Conservation (phyloP, 202 grass and related monocot genomes). For the Cymbopogon flexuosus region DNA sequence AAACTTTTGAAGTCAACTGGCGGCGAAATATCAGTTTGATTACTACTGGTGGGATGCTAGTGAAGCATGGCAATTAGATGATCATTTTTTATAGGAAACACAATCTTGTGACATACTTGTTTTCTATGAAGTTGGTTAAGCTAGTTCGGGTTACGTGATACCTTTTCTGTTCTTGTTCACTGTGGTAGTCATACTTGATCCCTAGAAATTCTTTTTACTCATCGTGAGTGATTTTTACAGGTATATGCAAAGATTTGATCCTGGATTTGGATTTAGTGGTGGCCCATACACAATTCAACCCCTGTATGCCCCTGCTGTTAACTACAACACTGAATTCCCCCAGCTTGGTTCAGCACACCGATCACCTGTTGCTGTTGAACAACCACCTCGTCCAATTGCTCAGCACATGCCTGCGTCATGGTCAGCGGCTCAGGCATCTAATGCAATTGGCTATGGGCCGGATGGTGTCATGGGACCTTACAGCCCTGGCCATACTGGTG, state of each 20-base stretch:
- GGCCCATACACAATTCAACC: slow-evolving; percentile 70
- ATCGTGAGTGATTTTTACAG: slow-evolving; percentile 29
- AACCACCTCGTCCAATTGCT: slow-evolving; percentile 43
- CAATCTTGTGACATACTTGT: neutral
- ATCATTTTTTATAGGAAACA: neutral
- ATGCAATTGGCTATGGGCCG: slow-evolving; percentile 50
- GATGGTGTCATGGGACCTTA: slow-evolving; percentile 67
- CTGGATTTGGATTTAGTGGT: slow-evolving; percentile 83
- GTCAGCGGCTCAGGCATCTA: slow-evolving; percentile 43
- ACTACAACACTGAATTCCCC: slow-evolving; percentile 91
- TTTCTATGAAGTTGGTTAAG: neutral
- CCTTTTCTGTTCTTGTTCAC: neutral
- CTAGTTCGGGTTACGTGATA: neutral
- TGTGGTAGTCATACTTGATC: neutral
- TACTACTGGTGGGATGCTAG: neutral
- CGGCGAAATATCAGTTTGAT: neutral
- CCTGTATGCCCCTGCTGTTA: slow-evolving; percentile 79
- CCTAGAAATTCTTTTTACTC: neutral
- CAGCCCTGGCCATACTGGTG: slow-evolving; percentile 49
- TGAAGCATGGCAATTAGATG: neutral
- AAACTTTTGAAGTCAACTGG: neutral
- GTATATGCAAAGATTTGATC: slow-evolving; percentile 92
- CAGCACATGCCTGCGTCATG: slow-evolving; percentile 64
- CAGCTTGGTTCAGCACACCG: slow-evolving; percentile 61
- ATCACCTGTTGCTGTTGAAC: slow-evolving; percentile 52